These are phyloP conservation scores for Alopecurus myosuroides DNA, from an alignment of 176 grass and related monocot species.

Conservation along the genomic window DNA sequence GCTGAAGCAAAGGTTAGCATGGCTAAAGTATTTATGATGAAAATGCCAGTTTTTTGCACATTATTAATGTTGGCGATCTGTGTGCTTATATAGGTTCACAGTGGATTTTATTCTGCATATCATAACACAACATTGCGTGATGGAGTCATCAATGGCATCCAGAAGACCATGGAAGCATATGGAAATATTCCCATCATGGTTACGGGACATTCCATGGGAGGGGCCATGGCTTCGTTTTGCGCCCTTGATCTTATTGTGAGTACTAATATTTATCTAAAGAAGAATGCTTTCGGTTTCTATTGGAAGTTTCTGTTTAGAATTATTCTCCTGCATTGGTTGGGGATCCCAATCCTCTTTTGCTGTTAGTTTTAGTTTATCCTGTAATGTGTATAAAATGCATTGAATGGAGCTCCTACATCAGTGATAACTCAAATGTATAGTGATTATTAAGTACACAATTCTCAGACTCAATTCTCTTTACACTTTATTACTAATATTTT, in stretches of 20 bases:
- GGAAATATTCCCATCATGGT: constrained; percentile 61
- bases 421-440: not conserved
- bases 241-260: constrained; percentile 79
- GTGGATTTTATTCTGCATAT: constrained; percentile 80
- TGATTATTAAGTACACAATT: not conserved
- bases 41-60: not conserved
- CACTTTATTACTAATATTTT: not conserved
- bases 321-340: not conserved
- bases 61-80: constrained; percentile 2
- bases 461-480: not conserved
- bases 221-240: constrained; percentile 70
- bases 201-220: constrained; percentile 79
- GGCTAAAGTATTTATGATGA: not conserved
- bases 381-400: not conserved
- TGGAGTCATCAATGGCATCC: constrained; percentile 45
- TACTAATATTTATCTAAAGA: constrained; percentile 10
- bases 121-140: constrained; percentile 61
- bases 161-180: constrained; percentile 47
- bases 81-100: constrained; percentile 50
- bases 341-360: not conserved
- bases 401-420: not conserved
- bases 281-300: not conserved
- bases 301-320: not conserved
- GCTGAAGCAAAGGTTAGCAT: constrained; percentile 75
- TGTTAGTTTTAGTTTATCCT: constrained; percentile 8